phyloP scores from a whole-genome alignment of 2,329 filamentous ascomycete species.

The Verticillium zaregamsianum region DNA sequence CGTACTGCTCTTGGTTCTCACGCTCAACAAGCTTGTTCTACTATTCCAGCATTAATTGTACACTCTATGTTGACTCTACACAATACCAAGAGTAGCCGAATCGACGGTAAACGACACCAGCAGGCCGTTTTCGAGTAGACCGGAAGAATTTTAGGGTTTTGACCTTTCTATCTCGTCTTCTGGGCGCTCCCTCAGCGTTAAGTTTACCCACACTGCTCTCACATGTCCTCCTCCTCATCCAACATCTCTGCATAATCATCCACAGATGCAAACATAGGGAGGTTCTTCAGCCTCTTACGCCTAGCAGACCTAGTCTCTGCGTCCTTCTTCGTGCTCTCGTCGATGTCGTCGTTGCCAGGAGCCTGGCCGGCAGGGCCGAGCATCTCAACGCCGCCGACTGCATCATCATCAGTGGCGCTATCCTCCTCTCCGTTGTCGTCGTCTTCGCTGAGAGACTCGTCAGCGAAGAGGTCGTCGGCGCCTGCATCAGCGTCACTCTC shows the following conservation, averaged over 20 bases:
- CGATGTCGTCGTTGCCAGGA: not conserved
- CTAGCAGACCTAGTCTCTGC: constrained; percentile 34
- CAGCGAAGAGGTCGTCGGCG: constrained; percentile 33
- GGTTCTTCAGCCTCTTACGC: constrained; percentile 69
- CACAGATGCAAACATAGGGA: constrained; percentile 88
- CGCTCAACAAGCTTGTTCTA: no score
- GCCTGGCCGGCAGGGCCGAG: not conserved
- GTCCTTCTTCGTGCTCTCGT: constrained; percentile 21
- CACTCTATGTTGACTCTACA: no score
- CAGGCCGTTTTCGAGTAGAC: no score
- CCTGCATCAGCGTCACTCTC: constrained; percentile 42
- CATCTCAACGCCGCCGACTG: constrained; percentile 4
- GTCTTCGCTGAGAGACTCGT: constrained; percentile 16
- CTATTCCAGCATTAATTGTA: no score
- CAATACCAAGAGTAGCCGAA: no score
- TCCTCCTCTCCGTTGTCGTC: constrained; percentile 51
- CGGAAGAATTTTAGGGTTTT: no score
- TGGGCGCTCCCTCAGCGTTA: not conserved
- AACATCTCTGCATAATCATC: constrained; percentile 91
- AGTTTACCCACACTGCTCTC: not conserved
- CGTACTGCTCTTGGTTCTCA: no score
- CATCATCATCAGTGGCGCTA: constrained; percentile 46
- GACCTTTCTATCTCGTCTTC: no score
- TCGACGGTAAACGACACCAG: no score
- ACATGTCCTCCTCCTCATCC: constrained; percentile 60